Base-by-base conservation (phyloP, 2,329 filamentous ascomycete genomes). In the Monilinia laxa region DNA sequence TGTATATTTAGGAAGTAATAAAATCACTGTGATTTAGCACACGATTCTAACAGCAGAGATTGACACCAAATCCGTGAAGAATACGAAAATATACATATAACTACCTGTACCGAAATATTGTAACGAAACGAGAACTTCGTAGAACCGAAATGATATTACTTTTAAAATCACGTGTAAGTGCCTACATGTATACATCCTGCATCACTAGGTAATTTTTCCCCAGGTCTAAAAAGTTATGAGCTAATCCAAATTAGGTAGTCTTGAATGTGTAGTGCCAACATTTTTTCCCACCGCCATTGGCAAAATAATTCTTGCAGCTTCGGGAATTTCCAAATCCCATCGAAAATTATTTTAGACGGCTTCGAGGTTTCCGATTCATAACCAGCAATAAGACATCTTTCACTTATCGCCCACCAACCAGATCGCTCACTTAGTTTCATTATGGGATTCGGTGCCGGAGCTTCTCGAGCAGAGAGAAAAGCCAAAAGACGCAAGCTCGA, bases 401-500 rank as follows among this genome's bases (percentile, higher is more conserved):
- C 23, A 23, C 20, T 25, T 7, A 23, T 49, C 35, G 20, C 31
- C 35, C 28, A 49, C 49, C 20, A n/a, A 60, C 18, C 20, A 11
- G 11, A 2, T 31, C 31, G 31, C 31, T 7, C 20, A 83, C 51
- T 56, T 11, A 65, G 14, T 18, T 53, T 47, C 23, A 69, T 64
- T 25, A 76, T 76, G 75, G 71, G 70, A 5, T 49, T 59, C 53
- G 58, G 66, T n/a, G 66, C 66, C n/a, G 71, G 75, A 57, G 60
- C 68, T 18, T 73, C 75, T 9, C 72, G 75, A 51, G 72, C 75
- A 1, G 75, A 76, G 69, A 71, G 75, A 38, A 77, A 77, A 70
- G 74, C 73, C 9, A 76, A 75, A 57, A 77, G 75, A 65, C 74
- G 76, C 47, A 74, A 76, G 63, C 67, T 72, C 23, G 74, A 76